Conservation (phyloP, 805 yeast genomes). For the Saccharomyces paradoxus region DNA sequence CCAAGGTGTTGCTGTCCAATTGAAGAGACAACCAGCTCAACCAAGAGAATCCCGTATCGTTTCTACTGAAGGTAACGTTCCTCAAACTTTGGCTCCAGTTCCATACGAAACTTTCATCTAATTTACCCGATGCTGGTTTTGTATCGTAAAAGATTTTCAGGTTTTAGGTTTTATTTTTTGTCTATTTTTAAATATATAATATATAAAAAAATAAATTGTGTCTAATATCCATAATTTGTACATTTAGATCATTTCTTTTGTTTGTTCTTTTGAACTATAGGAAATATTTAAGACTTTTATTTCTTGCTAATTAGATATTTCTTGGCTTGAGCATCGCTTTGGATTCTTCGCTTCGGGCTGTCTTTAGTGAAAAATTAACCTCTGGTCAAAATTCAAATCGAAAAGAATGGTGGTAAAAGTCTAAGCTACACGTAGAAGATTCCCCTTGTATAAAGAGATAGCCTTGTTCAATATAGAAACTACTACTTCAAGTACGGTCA, state of each 20-base stretch:
- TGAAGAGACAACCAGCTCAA: constrained; percentile 97
- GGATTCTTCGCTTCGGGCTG: background rate
- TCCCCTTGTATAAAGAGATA: background rate
- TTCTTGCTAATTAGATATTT: background rate
- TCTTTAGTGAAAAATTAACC: background rate
- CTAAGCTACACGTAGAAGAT: background rate
- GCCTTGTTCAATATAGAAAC: background rate
- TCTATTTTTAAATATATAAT: constrained; percentile 1
- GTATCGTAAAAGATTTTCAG: background rate
- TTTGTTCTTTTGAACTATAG: background rate
- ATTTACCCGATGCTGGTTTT: constrained; percentile 24
- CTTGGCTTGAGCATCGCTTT: background rate
- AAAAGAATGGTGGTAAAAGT: background rate
- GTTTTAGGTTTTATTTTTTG: background rate
- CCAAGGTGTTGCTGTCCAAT: constrained; percentile 79
- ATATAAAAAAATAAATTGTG: constrained; percentile 2
- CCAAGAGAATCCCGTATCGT: constrained; percentile 92
- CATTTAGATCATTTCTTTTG: constrained; percentile 3
- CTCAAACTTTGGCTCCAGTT: constrained; percentile 98
- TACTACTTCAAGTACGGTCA: background rate
- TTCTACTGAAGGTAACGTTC: constrained; percentile 72
- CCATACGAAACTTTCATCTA: constrained; percentile 99
- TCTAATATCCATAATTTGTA: background rate
- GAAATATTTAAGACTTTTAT: background rate
- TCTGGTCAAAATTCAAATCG: background rate